Base-by-base conservation (phyloP, 2,329 filamentous ascomycete species). In the Epichloe festucae region DNA sequence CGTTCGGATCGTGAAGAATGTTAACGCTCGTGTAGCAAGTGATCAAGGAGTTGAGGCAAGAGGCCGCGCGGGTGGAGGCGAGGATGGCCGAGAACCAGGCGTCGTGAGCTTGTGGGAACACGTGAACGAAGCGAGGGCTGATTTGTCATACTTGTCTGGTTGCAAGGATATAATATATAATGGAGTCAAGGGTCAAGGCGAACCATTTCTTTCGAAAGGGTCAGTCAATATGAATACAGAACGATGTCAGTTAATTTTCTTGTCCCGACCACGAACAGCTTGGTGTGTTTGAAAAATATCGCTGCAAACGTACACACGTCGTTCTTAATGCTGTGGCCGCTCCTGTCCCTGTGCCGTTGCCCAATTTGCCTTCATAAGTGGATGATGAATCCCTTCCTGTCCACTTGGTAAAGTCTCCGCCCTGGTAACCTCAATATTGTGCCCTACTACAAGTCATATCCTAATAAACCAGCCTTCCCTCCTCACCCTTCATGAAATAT, bases 31-130 rank as follows among this genome's bases (percentile, higher is more conserved):
- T 43, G 14, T 46, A 83, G 79, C 73, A 73, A 60, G 77, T 81
- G 40, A 73, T 83, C 52, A 79, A 79, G 61, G 78, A 81, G 59
- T 66, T 83, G 50, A 71, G 79, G 34, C 74, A 74, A 55, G 76
- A 81, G 54, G 75, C 73, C 11, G 76, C 78, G 55, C 71, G 72
- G 50, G 67, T 70, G 15, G 70, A 77, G 23, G 47, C 35, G 53
- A 67, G 73, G 21, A 42, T 41, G 48, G 49, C 31, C 4, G 43
- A 36, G 31, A 34, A 47, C 17, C 27, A 43, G 17, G 14, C 38
- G 27, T 50, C 23, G 48, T 8, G 10, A 23, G 8, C 17, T 4
- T 21, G 4, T 41, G 38, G 10, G 7, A 19, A 44, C 8, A 44
- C 8, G 35, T 23, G 2, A 5, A 27, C 14, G 19, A 41, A 15